Base-by-base conservation (phyloP, 1,284 basidiomycete genomes). In the Cutaneotrichosporon mucoides region DNA sequence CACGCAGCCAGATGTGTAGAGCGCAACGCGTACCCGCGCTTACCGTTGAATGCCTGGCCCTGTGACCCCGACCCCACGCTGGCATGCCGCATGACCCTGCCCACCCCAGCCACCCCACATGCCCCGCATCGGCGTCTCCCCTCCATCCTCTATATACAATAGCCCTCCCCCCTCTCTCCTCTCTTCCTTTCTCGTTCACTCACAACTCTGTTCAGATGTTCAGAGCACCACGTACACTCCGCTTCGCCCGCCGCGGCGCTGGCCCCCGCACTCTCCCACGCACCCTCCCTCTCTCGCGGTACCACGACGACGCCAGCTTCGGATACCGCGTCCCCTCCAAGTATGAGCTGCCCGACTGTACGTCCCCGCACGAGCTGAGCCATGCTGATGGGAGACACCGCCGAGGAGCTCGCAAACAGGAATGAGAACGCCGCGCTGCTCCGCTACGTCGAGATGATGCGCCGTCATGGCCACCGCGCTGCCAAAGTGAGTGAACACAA, bases 371-470 rank as follows among this genome's bases (percentile, higher is more conserved):
- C 24, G 24, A 24, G 24, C 24, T 24, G 24, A 24, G 24, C 24
- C 3, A 24, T 24, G 35, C 46, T 24, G 9, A 54, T 55, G 34
- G 42, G 66, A 92, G 90, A 92, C 71, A 89, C 87, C 0, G 73
- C 82, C 1, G 80, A 82, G 0, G 90, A 94, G 72, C 81, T 95
- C 4, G 77, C 82, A 51, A 94, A 94, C 52, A 51, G 91, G 15
- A 82, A 82, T 12, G 73, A 76, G 8, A 92, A 93, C 69, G 90
- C 91, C 0, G 80, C 88, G 1, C 78, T 95, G 11, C 79, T 94
- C 40, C 87, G 92, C 44, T 93, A 92, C 70, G 89, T 92, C 12
- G 92, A 94, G 73, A 87, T 88, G 9, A 83, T 93, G 64, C 84
- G 92, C 33, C 63, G 74, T 38, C 79, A 80, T 66, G 77, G 76